Base-by-base conservation (phyloP, 2,329 filamentous ascomycete species). In the Fusarium verrucosum region DNA sequence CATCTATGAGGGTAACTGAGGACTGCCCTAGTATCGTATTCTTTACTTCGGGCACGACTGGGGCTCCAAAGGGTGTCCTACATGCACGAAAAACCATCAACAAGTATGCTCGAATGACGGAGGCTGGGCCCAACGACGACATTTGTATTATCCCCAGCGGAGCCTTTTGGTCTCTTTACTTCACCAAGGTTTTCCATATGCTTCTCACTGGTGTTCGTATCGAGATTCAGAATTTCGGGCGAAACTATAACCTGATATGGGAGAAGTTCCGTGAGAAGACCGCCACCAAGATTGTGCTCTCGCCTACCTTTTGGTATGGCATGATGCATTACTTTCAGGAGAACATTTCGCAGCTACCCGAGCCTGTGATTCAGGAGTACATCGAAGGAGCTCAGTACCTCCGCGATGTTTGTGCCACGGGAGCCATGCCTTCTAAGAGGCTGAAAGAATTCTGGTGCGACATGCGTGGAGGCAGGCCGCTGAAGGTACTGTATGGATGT, bases 231-330 rank as follows among this genome's bases (percentile, higher is more conserved):
- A 52, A 58, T 37, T 58, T 58, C 3, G 54, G 54, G 7, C 54
- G 54, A 10, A 52, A 58, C 20, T 58, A 58, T 9, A 41, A 58
- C 28, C 54, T 58, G 4, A 58, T 58, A 52, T 58, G 54, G 47
- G 54, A 58, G 19, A 58, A 47, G 13, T 25, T 58, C 3, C 54
- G 54, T 1, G 41, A 58, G 35, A 30, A 46, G 35, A 58, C 35
- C 3, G 33, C 42, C 6, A 58, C 54, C 8, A 52, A 52, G 20
- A 46, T 41, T 7, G 54, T 58, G 10, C 20, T 58, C 13, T 58
- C 54, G 19, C 54, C 54, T 22, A 58, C 54, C 19, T 58, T 58
- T 22, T 58, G 54, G 54, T 58, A 58, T 30, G 54, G 54, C 10
- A 52, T 58, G 54, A 58, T 58, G 54, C 47, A 58, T 33, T 30